Evolutionary conservation across 176 grass and related monocot genomes (phyloP), one percentile per base, ranked within the genome.

Genomic region (Cenchrus americanus): DNA sequence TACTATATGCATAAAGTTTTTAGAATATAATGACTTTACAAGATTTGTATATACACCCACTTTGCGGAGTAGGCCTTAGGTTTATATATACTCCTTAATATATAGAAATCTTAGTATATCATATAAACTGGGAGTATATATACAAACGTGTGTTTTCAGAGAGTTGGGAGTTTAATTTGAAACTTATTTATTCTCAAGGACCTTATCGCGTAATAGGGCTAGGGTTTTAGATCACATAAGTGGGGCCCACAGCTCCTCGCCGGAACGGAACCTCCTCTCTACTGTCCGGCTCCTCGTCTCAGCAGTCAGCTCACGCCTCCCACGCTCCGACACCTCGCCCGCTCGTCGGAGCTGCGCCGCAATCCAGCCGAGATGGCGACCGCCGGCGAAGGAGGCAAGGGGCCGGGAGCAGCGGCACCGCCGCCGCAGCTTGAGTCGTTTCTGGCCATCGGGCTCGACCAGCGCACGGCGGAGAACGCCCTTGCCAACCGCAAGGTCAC

Each of bases 401-500:
- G 49, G 70, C 4, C 23, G 23, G 23, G 46, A n/a, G 46, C 69
- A 7, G 13, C 69, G 46, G 24, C 34, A 21, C 21, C 86, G 8
- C 21, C 51, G 32, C 52, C 65, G 76, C 41, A 9, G 54, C 86
- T 94, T 37, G 86, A 89, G 79, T 21, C 91, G 80, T 85, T 97
- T 50, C 88, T 97, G 65, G 87, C 94, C 24, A 90, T 97, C 18
- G 92, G 94, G 59, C 86, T 94, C 50, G 94, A 97, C 88, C 87
- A 89, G 78, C 77, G 90, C 77, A 97, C 92, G 49, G 92, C 90
- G 12, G 92, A 92, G 88, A 97, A 97, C 84, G 90, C 87, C 10
- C 90, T 94, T 17, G 88, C 88, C 53, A 97, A 97, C 49, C 78
- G 66, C 73, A 94, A 94, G 87, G 90, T 97, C 63, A 92, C 86